Evolutionary conservation across 441 rosid genomes (phyloP), one percentile per base, ranked within the genome.

Genomic region (Gossypium davidsonii): DNA sequence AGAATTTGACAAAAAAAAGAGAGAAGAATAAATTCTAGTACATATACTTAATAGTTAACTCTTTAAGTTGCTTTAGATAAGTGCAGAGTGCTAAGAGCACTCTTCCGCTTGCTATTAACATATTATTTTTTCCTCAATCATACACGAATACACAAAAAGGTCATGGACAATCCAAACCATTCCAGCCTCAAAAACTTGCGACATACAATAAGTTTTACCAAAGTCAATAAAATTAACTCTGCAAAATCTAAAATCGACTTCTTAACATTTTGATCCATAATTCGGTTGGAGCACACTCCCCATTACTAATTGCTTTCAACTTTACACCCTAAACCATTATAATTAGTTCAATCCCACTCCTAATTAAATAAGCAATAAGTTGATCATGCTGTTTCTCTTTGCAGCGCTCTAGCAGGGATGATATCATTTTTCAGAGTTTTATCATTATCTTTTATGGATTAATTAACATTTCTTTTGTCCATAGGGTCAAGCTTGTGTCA

Each of bases 261-360:
- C 17, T 17, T 8, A 17, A 53, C 59, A 31, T 31, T 31, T 28
- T 31, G 37, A 5, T 5, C 9, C 71, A n/a, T n/a, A 67, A 25
- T 67, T 67, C 25, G 56, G 20, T 67, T 42, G 26, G 57, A 48
- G 71, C 42, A 48, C 21, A 67, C 3, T 18, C 42, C n/a, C 23
- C 71, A 48, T 48, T 48, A 67, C 17, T n/a, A 1, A 25, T 67
- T 49, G 18, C 0, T 66, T 37, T 66, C 70, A 65, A 28, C 34
- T 21, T 44, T 65, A 31, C 77, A 73, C 72, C 23, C 58, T 53
- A 53, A 53, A 18, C 20, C 20, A 15, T 51, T 34, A 51, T 73
- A 51, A 44, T 17, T 53, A 70, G 18, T 63, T 81, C 46, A 44
- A 78, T 75, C 67, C 72, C 74, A 75, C 59, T 75, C 62, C 8